These are phyloP conservation scores for Thamnidium elegans DNA, from an alignment of 192 early-diverging fungal genomes.

Conservation along the genomic window DNA sequence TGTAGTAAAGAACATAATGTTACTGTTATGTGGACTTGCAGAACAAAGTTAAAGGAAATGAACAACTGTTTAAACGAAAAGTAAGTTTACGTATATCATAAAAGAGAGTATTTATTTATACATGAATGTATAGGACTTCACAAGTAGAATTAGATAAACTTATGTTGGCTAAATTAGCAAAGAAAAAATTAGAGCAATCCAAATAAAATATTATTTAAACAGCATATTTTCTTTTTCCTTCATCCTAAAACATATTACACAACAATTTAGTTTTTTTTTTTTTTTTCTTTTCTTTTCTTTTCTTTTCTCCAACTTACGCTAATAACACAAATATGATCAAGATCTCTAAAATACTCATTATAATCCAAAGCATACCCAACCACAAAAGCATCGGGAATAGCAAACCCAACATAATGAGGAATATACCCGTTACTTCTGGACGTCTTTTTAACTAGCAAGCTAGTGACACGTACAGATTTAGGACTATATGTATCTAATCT, in stretches of 20 bases:
- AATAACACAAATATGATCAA: slow-evolving; percentile 94
- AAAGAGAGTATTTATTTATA: neutral
- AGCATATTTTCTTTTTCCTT: slow-evolving; percentile 31
- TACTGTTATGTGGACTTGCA: slow-evolving; percentile 49
- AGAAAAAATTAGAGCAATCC: neutral
- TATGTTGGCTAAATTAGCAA: slow-evolving; percentile 37
- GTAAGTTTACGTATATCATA: slow-evolving; percentile 39
- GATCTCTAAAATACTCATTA: slow-evolving; percentile 87
- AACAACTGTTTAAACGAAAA: slow-evolving; percentile 47
- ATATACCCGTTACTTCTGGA: slow-evolving; percentile 76
- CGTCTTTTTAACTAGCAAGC: slow-evolving; percentile 85
- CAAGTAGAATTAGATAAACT: slow-evolving; percentile 52
- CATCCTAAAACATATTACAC: slow-evolving; percentile 28
- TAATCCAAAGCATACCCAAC: slow-evolving; percentile 90
- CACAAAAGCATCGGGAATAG: slow-evolving; percentile 87
- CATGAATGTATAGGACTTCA: slow-evolving; percentile 36
- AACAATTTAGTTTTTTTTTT: no score
- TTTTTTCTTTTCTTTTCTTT: no score
- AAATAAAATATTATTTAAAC: neutral
- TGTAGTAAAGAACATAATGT: slow-evolving; percentile 53
- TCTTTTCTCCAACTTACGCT: slow-evolving; percentile 56
- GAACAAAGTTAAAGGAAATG: slow-evolving; percentile 47
- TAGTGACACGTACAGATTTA: slow-evolving; percentile 78
- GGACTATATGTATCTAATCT: slow-evolving; percentile 69
- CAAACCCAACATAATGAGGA: slow-evolving; percentile 88